Evolutionary conservation across 2,329 filamentous ascomycete species (phyloP).

Genomic region (Colletotrichum costaricense): DNA sequence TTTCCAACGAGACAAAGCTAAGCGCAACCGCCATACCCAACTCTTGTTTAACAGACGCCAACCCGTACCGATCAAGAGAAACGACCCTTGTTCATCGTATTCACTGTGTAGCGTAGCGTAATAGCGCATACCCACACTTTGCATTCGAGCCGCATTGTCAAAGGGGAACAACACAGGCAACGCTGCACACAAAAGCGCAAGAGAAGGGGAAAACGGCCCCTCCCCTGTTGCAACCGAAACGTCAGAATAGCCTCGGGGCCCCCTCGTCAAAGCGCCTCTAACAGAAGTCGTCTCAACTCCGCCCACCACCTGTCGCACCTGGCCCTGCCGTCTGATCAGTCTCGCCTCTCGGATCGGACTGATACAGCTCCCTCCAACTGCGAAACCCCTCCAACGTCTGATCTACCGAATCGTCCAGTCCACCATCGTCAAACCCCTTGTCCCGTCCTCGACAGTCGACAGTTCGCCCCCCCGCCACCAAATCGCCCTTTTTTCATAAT

Average conservation of each 20-base stretch:
- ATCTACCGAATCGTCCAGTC: slow-evolving; percentile 44
- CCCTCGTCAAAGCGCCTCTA: slow-evolving; percentile 56
- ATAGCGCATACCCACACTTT: background rate
- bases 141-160: slow-evolving; percentile 12
- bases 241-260: slow-evolving; percentile 45
- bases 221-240: slow-evolving; percentile 52
- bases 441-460: background rate
- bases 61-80: background rate
- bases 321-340: slow-evolving; percentile 43
- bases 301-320: slow-evolving; percentile 41
- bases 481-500: slow-evolving; percentile 20
- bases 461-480: slow-evolving; percentile 38
- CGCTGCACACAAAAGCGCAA: background rate
- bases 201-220: background rate
- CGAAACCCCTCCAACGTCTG: slow-evolving; percentile 62
- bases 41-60: background rate
- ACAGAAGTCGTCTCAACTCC: slow-evolving; percentile 57
- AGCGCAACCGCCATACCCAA: background rate
- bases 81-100: slow-evolving; percentile 18
- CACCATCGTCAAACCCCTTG: slow-evolving; percentile 12
- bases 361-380: slow-evolving; percentile 39
- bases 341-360: slow-evolving; percentile 36
- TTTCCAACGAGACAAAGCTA: slow-evolving; percentile 6
- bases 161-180: background rate
- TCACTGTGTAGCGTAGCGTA: background rate